Evolutionary conservation across 2,329 filamentous ascomycete genomes (phyloP).

Genomic region (Beauveria rudraprayagi): DNA sequence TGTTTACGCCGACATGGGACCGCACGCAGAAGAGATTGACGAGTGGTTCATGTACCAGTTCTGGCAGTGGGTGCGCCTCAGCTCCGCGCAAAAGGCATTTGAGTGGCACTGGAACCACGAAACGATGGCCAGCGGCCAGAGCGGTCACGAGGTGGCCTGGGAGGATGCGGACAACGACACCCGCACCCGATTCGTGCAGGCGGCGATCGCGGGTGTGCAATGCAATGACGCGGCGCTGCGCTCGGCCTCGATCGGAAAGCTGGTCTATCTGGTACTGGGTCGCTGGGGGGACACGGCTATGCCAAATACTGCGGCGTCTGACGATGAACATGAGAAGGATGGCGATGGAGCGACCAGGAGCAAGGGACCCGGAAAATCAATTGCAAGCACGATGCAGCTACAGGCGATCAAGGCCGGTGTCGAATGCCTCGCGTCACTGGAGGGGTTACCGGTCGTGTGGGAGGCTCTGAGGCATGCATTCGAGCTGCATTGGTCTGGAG

Average conservation of each 20-base stretch:
- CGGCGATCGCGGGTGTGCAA: slow-evolving; percentile 37
- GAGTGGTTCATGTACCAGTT: slow-evolving; percentile 96
- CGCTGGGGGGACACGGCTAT: slow-evolving; percentile 63
- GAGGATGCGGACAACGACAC: slow-evolving; percentile 51
- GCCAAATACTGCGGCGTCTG: slow-evolving; percentile 31
- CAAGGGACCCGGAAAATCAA: slow-evolving; percentile 28
- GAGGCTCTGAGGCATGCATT: slow-evolving; percentile 40
- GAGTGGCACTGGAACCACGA: slow-evolving; percentile 64
- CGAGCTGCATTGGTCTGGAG: slow-evolving; percentile 45
- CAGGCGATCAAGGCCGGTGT: slow-evolving; percentile 50
- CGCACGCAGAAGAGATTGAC: slow-evolving; percentile 81
- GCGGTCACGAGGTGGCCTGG: slow-evolving; percentile 45
- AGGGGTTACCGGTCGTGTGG: slow-evolving; percentile 45
- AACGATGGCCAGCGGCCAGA: background rate
- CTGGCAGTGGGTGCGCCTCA: slow-evolving; percentile 73
- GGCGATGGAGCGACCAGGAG: background rate
- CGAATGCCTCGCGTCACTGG: slow-evolving; percentile 40
- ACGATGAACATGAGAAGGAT: slow-evolving; percentile 1
- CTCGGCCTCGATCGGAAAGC: slow-evolving; percentile 45
- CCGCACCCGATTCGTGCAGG: slow-evolving; percentile 48
- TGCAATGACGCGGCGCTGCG: slow-evolving; percentile 40
- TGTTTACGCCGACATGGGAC: slow-evolving; percentile 62
- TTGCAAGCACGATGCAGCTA: slow-evolving; percentile 49
- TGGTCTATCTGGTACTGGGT: slow-evolving; percentile 58
- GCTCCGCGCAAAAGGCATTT: slow-evolving; percentile 68